Base-by-base conservation (phyloP, 306 rosid species). In the Cicer cuneatum region DNA sequence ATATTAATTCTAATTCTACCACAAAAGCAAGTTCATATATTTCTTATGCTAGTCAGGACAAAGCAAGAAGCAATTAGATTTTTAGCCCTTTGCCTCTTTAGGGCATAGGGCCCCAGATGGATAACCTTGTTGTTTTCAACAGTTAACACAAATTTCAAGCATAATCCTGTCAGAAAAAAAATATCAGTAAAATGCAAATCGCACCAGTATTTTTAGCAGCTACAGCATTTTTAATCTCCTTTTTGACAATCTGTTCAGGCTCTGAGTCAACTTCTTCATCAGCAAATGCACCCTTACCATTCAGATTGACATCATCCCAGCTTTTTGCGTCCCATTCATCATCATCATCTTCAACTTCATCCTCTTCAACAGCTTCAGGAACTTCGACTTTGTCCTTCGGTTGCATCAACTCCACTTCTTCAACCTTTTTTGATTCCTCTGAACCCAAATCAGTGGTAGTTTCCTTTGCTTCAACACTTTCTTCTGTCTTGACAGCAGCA, bases 291-390 rank as follows among this genome's bases (percentile, higher is more conserved):
- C 86, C 72, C 18, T 74, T 88, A 18, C 83, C 77, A 65, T 86
- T 86, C 53, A 94, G 83, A 80, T 86, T 86, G 78, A 92, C 88
- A 78, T 94, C 97, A 72, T 92, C 97, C 96, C 96, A 94, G 84
- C 96, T 92, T 91, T 90, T 94, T 42, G 89, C 90, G 72, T 94
- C 99, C 99, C 97, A 94, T 71, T 92, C 96, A 71, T 90, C 98
- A 0, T 85, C 97, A 2, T 91, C 98, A 24, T 86, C 93, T 82
- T 86, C 91, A 35, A 71, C 63, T 42, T 49, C 90, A 78, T 82
- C 80, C 51, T 90, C 96, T 71, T 85, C 83, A 52, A 69, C 86
- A 69, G 82, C 80, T 78, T 86, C 95, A 67, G 87, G 63, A 82
- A 67, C 82, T 71, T 83, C 93, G 13, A 83, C 77, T 53, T 87